These are phyloP conservation scores for Emmonsiellopsis sp. DNA, from an alignment of 2,329 filamentous ascomycete species.

Conservation along the genomic window DNA sequence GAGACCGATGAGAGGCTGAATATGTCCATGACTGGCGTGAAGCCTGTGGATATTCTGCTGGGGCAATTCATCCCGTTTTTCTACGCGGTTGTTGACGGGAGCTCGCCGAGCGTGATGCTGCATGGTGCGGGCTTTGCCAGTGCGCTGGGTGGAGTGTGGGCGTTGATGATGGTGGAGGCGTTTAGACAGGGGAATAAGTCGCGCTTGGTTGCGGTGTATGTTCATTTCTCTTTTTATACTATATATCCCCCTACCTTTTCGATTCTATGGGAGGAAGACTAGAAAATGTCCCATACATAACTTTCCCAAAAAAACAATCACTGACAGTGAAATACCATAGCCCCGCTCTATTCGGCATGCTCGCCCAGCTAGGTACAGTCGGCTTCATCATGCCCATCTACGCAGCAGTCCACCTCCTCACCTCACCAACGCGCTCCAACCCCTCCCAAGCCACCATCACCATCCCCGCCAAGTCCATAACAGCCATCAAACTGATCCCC, in stretches of 20 bases:
- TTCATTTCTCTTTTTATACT: constrained; percentile 1
- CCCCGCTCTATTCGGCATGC: constrained; percentile 32
- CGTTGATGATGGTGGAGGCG: constrained; percentile 36
- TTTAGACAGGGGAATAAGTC: constrained; percentile 37
- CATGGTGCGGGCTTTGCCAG: constrained; percentile 32
- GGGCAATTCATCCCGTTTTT: constrained; percentile 30
- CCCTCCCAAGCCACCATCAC: constrained; percentile 26
- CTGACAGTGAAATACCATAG: constrained; percentile 10
- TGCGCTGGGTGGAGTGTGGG: constrained; percentile 34
- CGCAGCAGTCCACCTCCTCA: constrained; percentile 34
- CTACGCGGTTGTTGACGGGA: constrained; percentile 31
- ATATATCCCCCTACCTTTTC: neutral
- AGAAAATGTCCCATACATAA: neutral
- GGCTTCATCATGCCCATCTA: constrained; percentile 38
- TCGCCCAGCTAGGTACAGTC: constrained; percentile 36
- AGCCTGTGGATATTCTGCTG: constrained; percentile 24
- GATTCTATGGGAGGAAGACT: neutral
- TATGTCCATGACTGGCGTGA: constrained; percentile 26
- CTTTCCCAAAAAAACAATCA: constrained; percentile 6
- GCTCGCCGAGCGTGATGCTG: constrained; percentile 25
- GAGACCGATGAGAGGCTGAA: constrained; percentile 21
- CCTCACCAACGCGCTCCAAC: constrained; percentile 31
- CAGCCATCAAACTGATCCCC: constrained; percentile 25
- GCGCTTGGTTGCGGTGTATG: constrained; percentile 35
- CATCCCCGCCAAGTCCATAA: constrained; percentile 22